phyloP scores from a whole-genome alignment of 2,329 filamentous ascomycete species.

The Didymella lethalis region DNA sequence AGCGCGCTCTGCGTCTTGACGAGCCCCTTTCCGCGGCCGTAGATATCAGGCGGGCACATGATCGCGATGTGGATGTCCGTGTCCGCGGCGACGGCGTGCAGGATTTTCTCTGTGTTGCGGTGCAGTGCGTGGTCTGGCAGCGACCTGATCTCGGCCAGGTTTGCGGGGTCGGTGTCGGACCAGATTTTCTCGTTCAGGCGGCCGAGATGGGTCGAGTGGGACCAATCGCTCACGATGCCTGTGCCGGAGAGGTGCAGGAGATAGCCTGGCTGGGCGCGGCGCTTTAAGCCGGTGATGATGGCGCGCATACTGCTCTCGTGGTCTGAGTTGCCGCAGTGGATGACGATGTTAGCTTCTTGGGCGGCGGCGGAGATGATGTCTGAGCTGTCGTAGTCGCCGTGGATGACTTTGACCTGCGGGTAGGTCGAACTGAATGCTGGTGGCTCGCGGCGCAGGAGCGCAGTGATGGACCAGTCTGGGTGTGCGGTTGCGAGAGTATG shows the following conservation, averaged over 20 bases:
- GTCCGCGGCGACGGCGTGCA: neutral
- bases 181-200: neutral
- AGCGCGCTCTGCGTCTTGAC: neutral
- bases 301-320: neutral
- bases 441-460: neutral
- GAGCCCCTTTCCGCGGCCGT: neutral
- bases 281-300: neutral
- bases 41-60: neutral
- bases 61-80: neutral
- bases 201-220: neutral
- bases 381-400: neutral
- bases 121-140: neutral
- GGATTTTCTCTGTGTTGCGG: neutral
- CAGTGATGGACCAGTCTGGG: neutral
- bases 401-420: neutral
- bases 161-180: neutral
- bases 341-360: neutral
- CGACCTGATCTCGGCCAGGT: neutral
- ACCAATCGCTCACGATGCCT: neutral
- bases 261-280: neutral
- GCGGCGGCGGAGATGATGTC: neutral
- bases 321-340: neutral
- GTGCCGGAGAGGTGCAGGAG: neutral
- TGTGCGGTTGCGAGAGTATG: neutral
- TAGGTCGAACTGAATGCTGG: neutral